Conservation (phyloP, 352 stramenopile species). For the Globisporangium cylindrosporum region DNA sequence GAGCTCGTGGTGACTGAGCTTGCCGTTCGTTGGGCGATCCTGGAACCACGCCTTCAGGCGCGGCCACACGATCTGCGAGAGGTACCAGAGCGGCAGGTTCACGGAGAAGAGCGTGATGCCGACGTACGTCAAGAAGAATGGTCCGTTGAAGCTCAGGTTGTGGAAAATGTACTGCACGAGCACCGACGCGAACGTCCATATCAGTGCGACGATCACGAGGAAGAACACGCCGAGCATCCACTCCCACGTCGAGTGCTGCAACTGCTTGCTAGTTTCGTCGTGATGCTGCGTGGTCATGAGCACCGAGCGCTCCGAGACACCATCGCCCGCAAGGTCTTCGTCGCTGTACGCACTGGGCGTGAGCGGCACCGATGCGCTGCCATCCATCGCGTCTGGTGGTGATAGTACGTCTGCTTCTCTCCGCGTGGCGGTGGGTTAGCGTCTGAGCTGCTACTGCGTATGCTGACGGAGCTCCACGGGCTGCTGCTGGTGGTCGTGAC, state of each 20-base stretch:
- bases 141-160: constrained; percentile 77
- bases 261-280: constrained; percentile 6
- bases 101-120: constrained; percentile 84
- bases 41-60: constrained; percentile 33
- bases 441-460: constrained; percentile 9
- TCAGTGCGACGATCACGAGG: constrained; percentile 68
- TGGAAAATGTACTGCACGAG: constrained; percentile 90
- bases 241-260: constrained; percentile 42
- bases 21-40: constrained; percentile 32
- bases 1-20: constrained; percentile 35
- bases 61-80: constrained; percentile 50
- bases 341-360: constrained; percentile 8
- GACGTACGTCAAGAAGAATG: constrained; percentile 90
- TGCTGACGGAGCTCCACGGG: not conserved
- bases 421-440: not conserved
- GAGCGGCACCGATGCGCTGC: constrained; percentile 7
- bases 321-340: not conserved
- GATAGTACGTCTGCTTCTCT: not conserved
- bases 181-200: constrained; percentile 85
- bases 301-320: constrained; percentile 27
- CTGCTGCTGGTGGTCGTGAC: constrained; percentile 10
- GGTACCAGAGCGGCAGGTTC: constrained; percentile 78
- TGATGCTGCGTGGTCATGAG: constrained; percentile 17
- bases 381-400: constrained; percentile 8
- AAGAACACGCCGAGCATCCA: constrained; percentile 76